Evolutionary conservation across 768 basidiomycete species (phyloP).

Genomic region (Exidia glandulosa): DNA sequence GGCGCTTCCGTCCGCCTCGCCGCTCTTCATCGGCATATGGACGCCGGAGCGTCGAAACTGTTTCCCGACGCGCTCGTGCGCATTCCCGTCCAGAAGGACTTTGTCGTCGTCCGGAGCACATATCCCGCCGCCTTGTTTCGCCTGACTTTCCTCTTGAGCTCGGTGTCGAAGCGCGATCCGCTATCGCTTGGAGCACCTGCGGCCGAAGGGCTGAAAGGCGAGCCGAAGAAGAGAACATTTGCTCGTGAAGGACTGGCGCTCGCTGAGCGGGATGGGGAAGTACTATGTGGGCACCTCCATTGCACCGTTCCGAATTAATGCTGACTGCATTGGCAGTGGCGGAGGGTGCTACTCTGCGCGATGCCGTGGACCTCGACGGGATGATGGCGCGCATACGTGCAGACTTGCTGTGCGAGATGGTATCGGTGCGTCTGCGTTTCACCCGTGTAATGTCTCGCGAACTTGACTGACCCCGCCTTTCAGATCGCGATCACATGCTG

Average conservation of each 20-base stretch:
- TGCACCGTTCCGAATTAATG: no score
- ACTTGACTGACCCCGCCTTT: no score
- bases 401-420: constrained; percentile 59
- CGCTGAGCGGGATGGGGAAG: constrained; percentile 22
- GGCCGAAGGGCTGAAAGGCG: constrained; percentile 18
- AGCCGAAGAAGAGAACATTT: constrained; percentile 63
- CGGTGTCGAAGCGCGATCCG: constrained; percentile 51
- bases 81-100: not conserved
- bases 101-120: constrained; percentile 43
- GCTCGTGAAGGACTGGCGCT: constrained; percentile 40
- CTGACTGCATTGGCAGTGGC: constrained; percentile 36
- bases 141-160: constrained; percentile 57
- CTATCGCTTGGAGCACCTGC: not conserved
- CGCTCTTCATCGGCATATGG: constrained; percentile 55
- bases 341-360: constrained; percentile 39
- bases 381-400: constrained; percentile 54
- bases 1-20: constrained; percentile 41
- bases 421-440: constrained; percentile 51
- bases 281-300: not conserved
- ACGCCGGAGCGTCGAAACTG: no score
- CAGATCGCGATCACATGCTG: constrained; percentile 58
- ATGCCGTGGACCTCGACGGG: constrained; percentile 38
- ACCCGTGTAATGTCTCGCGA: no score
- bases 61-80: constrained; percentile 21
- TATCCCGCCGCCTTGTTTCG: constrained; percentile 56